phyloP scores from a whole-genome alignment of 345 rosid species.

The Stellera chamaejasme region DNA sequence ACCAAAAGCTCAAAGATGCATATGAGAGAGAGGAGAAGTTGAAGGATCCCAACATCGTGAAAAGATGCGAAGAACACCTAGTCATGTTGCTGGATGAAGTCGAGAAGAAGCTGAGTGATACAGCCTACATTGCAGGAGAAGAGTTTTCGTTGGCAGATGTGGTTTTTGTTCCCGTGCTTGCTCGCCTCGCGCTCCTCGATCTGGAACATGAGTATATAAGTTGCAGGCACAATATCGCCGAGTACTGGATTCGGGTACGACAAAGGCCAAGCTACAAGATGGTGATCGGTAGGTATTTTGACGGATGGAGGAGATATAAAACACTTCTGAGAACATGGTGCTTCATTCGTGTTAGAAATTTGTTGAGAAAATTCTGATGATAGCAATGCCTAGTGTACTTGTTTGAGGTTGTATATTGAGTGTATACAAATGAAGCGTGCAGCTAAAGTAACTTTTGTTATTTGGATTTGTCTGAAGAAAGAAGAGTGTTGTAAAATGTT shows the following conservation, averaged over 20 bases:
- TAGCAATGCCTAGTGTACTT: background rate
- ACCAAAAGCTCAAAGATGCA: conserved; percentile 63
- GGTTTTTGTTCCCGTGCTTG: conserved; percentile 60
- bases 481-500: too few species aligned
- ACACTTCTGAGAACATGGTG: conserved; percentile 69
- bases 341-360: conserved; percentile 43
- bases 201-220: conserved; percentile 61
- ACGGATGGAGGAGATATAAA: conserved; percentile 72
- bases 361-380: conserved; percentile 48
- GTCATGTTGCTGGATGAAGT: conserved; percentile 56
- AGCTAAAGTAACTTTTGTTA: too few species aligned
- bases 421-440: too few species aligned
- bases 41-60: conserved; percentile 34
- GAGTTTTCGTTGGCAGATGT: conserved; percentile 90
- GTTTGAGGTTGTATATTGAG: too few species aligned
- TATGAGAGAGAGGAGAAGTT: conserved; percentile 64
- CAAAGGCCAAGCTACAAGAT: conserved; percentile 65
- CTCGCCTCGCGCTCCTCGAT: conserved; percentile 56
- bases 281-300: conserved; percentile 68
- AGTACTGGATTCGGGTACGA: conserved; percentile 62
- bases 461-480: too few species aligned
- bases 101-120: conserved; percentile 43
- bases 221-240: conserved; percentile 53
- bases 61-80: conserved; percentile 54
- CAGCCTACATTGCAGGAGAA: conserved; percentile 49